A percentile compares a stretch with the other conserved stretches of the same genome.
Evolutionary conservation across 2,329 filamentous ascomycete species (phyloP).

Genomic region (Gliomastix tumulicola): DNA sequence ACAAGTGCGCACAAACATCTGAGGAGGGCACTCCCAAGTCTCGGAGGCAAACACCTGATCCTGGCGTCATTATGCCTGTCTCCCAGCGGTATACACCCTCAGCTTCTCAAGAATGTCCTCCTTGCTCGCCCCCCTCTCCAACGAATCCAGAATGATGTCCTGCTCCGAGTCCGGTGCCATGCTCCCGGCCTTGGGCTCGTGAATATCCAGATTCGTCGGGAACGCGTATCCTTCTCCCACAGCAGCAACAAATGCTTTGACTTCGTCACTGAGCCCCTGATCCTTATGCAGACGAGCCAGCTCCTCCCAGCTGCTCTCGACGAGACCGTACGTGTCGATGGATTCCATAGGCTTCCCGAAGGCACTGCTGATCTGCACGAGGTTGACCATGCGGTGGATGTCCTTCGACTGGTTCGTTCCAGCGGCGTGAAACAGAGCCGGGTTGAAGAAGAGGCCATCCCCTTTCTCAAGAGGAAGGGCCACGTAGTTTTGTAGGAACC

Average conservation of each 20-base stretch:
- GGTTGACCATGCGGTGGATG: slow-evolving; percentile 50
- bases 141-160: slow-evolving; percentile 35
- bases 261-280: slow-evolving; percentile 28
- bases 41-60: too few species aligned
- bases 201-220: slow-evolving; percentile 52
- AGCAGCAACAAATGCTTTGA: slow-evolving; percentile 39
- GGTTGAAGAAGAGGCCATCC: slow-evolving; percentile 59
- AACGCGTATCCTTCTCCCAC: slow-evolving; percentile 55
- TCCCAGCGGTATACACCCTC: too few species aligned
- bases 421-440: slow-evolving; percentile 56
- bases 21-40: too few species aligned
- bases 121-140: slow-evolving; percentile 31
- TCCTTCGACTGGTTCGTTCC: slow-evolving; percentile 43
- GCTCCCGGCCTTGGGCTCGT: slow-evolving; percentile 45
- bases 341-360: slow-evolving; percentile 60
- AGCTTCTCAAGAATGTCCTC: slow-evolving; percentile 32
- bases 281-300: slow-evolving; percentile 20
- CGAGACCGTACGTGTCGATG: slow-evolving; percentile 42
- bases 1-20: too few species aligned
- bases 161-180: slow-evolving; percentile 57
- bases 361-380: slow-evolving; percentile 54
- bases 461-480: slow-evolving; percentile 44
- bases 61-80: too few species aligned
- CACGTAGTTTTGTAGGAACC: slow-evolving; percentile 46
- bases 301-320: slow-evolving; percentile 35